Conservation (phyloP, 768 basidiomycete genomes). For the Mrakia hoshinonis region DNA sequence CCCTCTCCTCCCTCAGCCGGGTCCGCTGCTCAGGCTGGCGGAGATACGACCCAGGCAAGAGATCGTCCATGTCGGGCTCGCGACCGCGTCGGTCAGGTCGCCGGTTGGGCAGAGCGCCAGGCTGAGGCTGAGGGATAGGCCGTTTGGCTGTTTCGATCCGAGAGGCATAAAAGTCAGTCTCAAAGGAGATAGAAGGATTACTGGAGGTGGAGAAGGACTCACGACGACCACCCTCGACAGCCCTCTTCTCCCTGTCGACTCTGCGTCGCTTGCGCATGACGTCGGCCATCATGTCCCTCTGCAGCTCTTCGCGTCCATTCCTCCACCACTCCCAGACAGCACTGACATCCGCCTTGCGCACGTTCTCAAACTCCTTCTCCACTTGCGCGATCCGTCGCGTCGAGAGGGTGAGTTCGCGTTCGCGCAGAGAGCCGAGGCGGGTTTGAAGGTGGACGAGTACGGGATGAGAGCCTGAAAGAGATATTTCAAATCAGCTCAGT, state of each 20-base stretch:
- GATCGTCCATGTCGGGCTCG: slow-evolving; percentile 21
- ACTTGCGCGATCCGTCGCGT: slow-evolving; percentile 64
- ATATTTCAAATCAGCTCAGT: background rate
- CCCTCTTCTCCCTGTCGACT: slow-evolving; percentile 75
- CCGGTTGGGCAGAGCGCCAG: background rate
- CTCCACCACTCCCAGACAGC: slow-evolving; percentile 88
- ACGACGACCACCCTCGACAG: slow-evolving; percentile 67
- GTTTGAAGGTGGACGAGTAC: slow-evolving; percentile 72
- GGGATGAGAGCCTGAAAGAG: slow-evolving; percentile 63
- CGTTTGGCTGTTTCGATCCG: slow-evolving; percentile 30
- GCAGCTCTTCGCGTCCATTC: slow-evolving; percentile 64
- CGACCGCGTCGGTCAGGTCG: background rate
- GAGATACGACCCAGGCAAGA: slow-evolving; percentile 21
- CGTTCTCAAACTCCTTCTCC: slow-evolving; percentile 53
- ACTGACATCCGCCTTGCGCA: slow-evolving; percentile 60
- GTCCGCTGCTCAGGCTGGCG: slow-evolving; percentile 17
- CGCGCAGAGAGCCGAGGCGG: slow-evolving; percentile 66
- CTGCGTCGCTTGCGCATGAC: slow-evolving; percentile 75
- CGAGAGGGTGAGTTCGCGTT: slow-evolving; percentile 73
- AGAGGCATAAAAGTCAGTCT: too few relatives aligned
- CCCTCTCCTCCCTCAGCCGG: slow-evolving; percentile 24
- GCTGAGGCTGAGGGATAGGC: slow-evolving; percentile 18
- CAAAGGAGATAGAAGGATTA: background rate
- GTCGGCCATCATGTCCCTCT: slow-evolving; percentile 80
- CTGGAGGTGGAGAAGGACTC: slow-evolving; percentile 19